phyloP scores from a whole-genome alignment of 371 early-diverging fungal species.

The Actinomucor elegans region DNA sequence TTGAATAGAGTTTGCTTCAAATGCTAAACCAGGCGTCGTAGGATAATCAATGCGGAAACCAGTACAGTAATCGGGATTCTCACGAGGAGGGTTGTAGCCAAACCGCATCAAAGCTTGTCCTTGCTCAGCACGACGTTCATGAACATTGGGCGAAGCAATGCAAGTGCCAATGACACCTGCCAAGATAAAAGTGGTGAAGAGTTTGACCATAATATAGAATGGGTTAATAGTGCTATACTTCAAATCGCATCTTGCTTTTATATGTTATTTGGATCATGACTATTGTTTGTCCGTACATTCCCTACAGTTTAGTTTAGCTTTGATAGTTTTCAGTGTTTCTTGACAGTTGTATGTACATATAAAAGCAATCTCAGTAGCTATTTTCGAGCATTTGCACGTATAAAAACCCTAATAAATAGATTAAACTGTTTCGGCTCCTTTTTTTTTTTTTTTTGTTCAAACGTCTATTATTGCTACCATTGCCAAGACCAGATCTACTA shows the following conservation, averaged over 20 bases:
- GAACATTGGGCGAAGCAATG: background rate
- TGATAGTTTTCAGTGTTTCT: too few relatives aligned
- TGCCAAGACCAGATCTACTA: too few relatives aligned
- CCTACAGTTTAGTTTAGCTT: too few relatives aligned
- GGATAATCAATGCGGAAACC: slow-evolving; percentile 37
- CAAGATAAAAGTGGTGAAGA: background rate
- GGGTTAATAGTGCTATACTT: too few relatives aligned
- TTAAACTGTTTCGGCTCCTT: too few relatives aligned
- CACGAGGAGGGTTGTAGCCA: slow-evolving; percentile 51
- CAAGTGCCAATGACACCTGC: background rate
- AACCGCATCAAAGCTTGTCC: slow-evolving; percentile 42
- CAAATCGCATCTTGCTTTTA: background rate
- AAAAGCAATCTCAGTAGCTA: too few relatives aligned
- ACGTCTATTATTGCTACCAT: too few relatives aligned
- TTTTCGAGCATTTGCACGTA: too few relatives aligned
- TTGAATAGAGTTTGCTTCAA: slow-evolving; percentile 22
- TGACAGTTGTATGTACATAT: too few relatives aligned
- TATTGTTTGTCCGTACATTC: background rate
- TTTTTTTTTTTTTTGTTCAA: too few relatives aligned
- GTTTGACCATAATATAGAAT: too few relatives aligned
- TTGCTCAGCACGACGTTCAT: slow-evolving; percentile 25
- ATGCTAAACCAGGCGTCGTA: slow-evolving; percentile 22
- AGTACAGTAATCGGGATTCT: slow-evolving; percentile 46
- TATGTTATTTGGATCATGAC: slow-evolving; percentile 1
- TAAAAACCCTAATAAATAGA: too few relatives aligned